These are phyloP conservation scores for Forsythia viridissima DNA, from an alignment of 257 asterid genomes.

Conservation along the genomic window DNA sequence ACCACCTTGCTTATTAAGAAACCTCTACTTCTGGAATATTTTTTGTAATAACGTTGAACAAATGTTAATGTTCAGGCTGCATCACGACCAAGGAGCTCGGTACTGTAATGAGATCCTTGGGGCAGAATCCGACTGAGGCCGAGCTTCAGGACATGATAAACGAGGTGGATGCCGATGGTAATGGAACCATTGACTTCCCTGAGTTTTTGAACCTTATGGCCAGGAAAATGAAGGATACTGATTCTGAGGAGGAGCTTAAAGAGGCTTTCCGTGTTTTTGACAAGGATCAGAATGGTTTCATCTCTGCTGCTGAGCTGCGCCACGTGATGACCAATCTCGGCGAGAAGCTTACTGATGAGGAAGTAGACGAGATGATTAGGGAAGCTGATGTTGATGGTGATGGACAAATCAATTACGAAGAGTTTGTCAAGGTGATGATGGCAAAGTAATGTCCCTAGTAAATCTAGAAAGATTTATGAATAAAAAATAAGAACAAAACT, in stretches of 20 bases:
- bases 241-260: conserved; percentile 70
- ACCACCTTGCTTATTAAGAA: too few relatives aligned
- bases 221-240: conserved; percentile 67
- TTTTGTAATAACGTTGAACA: background rate
- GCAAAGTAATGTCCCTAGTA: conserved; percentile 43
- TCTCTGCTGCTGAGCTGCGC: conserved; percentile 69
- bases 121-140: conserved; percentile 72
- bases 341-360: conserved; percentile 74
- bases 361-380: conserved; percentile 75
- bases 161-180: conserved; percentile 71
- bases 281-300: conserved; percentile 77
- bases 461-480: conserved; percentile 16
- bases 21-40: too few relatives aligned
- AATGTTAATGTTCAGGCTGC: conserved; percentile 43
- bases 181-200: conserved; percentile 71
- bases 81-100: conserved; percentile 75
- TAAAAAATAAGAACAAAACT: background rate
- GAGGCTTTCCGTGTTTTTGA: conserved; percentile 74
- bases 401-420: conserved; percentile 64
- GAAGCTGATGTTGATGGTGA: conserved; percentile 75
- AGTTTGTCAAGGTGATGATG: conserved; percentile 69
- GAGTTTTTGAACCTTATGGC: conserved; percentile 77
- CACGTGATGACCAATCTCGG: conserved; percentile 71
- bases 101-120: conserved; percentile 66
- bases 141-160: conserved; percentile 76